Conservation (phyloP, 495 filamentous ascomycete species). For the Extremus antarcticus region DNA sequence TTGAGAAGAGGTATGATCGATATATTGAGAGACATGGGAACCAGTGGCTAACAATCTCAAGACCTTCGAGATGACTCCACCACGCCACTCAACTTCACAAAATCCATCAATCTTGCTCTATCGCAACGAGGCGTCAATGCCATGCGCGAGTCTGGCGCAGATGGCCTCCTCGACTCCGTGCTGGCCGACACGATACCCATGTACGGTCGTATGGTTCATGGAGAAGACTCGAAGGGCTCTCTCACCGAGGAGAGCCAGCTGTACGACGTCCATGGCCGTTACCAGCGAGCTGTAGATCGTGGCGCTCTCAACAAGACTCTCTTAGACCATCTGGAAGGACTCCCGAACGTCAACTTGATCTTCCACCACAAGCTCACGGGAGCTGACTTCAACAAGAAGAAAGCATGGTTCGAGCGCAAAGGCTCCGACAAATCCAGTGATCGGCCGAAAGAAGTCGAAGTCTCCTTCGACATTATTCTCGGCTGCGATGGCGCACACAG, state of each 20-base stretch:
- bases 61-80: constrained; percentile 80
- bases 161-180: constrained; percentile 60
- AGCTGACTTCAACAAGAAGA: constrained; percentile 64
- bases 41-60: constrained; percentile 26
- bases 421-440: neutral
- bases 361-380: constrained; percentile 89
- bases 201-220: constrained; percentile 96
- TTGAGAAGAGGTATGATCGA: constrained; percentile 65
- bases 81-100: constrained; percentile 86
- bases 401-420: constrained; percentile 72
- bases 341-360: constrained; percentile 77
- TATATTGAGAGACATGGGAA: too few species aligned
- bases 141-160: constrained; percentile 53
- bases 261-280: constrained; percentile 81
- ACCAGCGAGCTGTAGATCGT: constrained; percentile 59
- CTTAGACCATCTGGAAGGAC: constrained; percentile 69
- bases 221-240: constrained; percentile 45
- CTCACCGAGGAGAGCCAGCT: constrained; percentile 69
- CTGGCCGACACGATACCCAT: constrained; percentile 76
- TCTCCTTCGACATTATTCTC: constrained; percentile 81
- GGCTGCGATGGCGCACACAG: constrained; percentile 97
- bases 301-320: constrained; percentile 73
- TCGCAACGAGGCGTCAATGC: constrained; percentile 92
- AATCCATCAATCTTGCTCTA: constrained; percentile 91
- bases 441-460: constrained; percentile 46